These are phyloP conservation scores for Myxozyma monticola DNA, from an alignment of 805 yeast genomes.

Conservation along the genomic window DNA sequence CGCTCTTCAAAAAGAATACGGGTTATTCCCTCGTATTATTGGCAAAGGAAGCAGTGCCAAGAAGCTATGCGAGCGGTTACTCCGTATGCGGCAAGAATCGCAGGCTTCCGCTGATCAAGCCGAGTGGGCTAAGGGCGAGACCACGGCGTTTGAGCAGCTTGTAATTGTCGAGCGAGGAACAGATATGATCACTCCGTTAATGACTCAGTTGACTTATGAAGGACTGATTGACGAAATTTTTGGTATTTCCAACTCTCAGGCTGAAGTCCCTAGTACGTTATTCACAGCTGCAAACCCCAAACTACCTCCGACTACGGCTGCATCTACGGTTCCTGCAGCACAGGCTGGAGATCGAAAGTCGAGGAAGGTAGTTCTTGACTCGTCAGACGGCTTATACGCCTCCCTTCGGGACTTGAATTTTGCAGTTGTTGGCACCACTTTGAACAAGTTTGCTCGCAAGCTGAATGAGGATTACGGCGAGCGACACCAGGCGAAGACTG, in stretches of 20 bases:
- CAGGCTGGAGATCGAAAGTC: constrained; percentile 24
- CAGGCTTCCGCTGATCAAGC: constrained; percentile 19
- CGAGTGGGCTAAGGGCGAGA: constrained; percentile 35
- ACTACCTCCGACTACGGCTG: constrained; percentile 4
- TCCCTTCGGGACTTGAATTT: constrained; percentile 68
- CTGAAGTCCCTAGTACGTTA: constrained; percentile 36
- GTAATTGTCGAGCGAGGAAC: constrained; percentile 75
- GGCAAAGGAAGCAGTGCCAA: constrained; percentile 61
- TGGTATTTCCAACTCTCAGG: constrained; percentile 43
- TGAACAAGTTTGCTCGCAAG: constrained; percentile 68
- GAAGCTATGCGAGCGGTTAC: constrained; percentile 48
- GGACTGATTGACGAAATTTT: constrained; percentile 79
- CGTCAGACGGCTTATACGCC: constrained; percentile 51
- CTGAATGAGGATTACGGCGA: constrained; percentile 69
- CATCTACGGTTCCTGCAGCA: constrained; percentile 5
- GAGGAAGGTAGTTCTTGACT: constrained; percentile 33
- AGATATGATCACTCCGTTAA: constrained; percentile 69
- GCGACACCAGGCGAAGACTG: constrained; percentile 56
- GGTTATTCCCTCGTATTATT: constrained; percentile 53
- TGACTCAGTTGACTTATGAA: constrained; percentile 75
- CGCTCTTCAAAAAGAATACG: constrained; percentile 45
- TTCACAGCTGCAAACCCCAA: constrained; percentile 22
- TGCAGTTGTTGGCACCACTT: constrained; percentile 70
- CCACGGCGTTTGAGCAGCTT: constrained; percentile 51
- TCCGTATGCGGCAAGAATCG: constrained; percentile 35